Base-by-base conservation (phyloP, 176 grass and related monocot genomes). In the Aegilops sharonensis region DNA sequence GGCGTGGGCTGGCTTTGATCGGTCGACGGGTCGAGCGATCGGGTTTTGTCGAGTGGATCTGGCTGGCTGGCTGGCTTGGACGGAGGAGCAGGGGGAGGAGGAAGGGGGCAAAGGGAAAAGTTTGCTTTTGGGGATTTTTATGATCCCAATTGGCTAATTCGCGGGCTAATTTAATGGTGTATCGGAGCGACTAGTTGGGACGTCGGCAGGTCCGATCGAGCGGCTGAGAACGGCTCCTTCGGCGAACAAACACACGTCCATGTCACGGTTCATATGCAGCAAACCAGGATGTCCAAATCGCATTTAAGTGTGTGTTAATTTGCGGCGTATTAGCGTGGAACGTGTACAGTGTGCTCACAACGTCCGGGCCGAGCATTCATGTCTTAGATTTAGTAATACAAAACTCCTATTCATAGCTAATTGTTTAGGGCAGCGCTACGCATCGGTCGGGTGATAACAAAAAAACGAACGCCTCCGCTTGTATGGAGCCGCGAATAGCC, bases 31-130 rank as follows among this genome's bases (percentile, higher is more conserved):
- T 4, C 29, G 72, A 75, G 82, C 65, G 89, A 72, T 90, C 72
- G 87, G 68, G 75, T 29, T 75, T 37, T 42, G 72, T 37, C 37
- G 18, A 47, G 81, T 27, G 85, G 89, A 91, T 90, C 88, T 86
- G 54, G 27, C 20, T 18, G 78, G 57, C 64, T 78, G 29, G 25
- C 39, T 10, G 36, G 34, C 34, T 9, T 12, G 78, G 59, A 73
- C 21, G 52, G 57, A 20, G 2, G n/a, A 8, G 48, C 14, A 17
- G 48, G 14, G 48, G 48, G 5, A 14, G 48, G 47, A 2, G 5
- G 48, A 13, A 2, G 5, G 36, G 70, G 71, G n/a, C 23, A 14
- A 61, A 9, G 11, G 37, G 4, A 48, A 50, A 64, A 9, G 36
- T 20, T 59, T 59, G 54, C 18, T 59, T 21, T 48, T 11, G 8